Conservation (phyloP, 73 alveolate genomes). For the Blepharisma japonicum region DNA sequence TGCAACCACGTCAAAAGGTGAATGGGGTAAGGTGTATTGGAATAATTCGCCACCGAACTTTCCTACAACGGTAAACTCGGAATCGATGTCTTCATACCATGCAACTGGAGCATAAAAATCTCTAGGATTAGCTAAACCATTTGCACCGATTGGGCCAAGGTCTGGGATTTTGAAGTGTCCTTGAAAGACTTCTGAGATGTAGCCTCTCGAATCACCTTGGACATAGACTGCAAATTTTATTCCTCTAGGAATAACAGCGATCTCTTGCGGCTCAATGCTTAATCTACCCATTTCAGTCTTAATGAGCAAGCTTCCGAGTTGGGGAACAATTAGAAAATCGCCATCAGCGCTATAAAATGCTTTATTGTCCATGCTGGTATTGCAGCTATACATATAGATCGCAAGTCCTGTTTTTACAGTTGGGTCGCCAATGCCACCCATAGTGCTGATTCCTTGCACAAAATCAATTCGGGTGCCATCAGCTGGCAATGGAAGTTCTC, state of each 20-base stretch:
- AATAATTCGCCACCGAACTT: slow-evolving; percentile 73
- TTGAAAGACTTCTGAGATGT: slow-evolving; percentile 68
- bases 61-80: slow-evolving; percentile 48
- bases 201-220: slow-evolving; percentile 66
- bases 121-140: slow-evolving; percentile 83
- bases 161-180: slow-evolving; percentile 83
- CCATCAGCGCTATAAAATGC: slow-evolving; percentile 84
- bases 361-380: slow-evolving; percentile 61
- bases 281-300: slow-evolving; percentile 78
- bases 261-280: slow-evolving; percentile 64
- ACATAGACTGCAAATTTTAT: slow-evolving; percentile 72
- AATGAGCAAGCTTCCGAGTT: slow-evolving; percentile 62
- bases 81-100: slow-evolving; percentile 62
- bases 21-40: slow-evolving; percentile 43
- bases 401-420: slow-evolving; percentile 68
- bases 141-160: slow-evolving; percentile 91
- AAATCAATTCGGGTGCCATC: slow-evolving; percentile 59
- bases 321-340: slow-evolving; percentile 75
- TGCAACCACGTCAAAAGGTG: slow-evolving; percentile 84
- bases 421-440: slow-evolving; percentile 87
- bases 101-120: slow-evolving; percentile 80
- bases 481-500: slow-evolving; percentile 49
- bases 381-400: slow-evolving; percentile 72
- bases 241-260: slow-evolving; percentile 82
- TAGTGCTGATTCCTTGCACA: slow-evolving; percentile 71